phyloP scores from a whole-genome alignment of 2,329 filamentous ascomycete genomes.

The Catunica adiposa region DNA sequence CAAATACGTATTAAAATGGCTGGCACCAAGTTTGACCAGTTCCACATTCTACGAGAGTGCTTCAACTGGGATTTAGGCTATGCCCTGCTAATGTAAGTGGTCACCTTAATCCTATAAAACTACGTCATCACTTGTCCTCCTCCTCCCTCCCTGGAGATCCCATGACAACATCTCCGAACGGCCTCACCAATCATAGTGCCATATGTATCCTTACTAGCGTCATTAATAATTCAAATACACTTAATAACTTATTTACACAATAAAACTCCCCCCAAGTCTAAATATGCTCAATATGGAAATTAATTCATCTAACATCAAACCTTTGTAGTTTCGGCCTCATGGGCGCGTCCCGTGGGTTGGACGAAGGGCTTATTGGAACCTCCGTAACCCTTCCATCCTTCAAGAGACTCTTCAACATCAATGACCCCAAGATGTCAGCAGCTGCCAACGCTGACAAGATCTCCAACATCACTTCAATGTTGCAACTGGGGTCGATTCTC shows the following conservation, averaged over 20 bases:
- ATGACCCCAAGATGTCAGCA: conserved; percentile 33
- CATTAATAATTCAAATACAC: no score
- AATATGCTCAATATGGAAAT: no score
- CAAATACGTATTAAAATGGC: conserved; percentile 2
- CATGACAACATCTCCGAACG: no score
- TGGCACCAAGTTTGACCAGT: conserved; percentile 6
- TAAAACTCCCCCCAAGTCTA: no score
- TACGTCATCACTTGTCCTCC: background rate
- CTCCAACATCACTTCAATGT: conserved; percentile 66
- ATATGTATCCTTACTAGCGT: background rate
- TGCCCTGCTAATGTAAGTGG: conserved; percentile 13
- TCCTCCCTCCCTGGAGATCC: no score
- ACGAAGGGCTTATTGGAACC: conserved; percentile 62
- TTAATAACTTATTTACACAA: no score
- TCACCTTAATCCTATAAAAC: background rate
- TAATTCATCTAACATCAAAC: no score
- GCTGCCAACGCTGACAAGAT: conserved; percentile 49
- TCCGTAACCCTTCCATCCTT: conserved; percentile 22
- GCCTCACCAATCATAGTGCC: no score
- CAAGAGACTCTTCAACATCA: conserved; percentile 35
- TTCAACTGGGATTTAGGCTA: conserved; percentile 14
- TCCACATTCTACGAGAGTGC: conserved; percentile 6
- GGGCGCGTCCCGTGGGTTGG: conserved; percentile 61
- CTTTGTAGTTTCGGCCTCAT: conserved; percentile 44
- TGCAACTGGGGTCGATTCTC: conserved; percentile 59